Base-by-base conservation (phyloP, 1,284 basidiomycete species). In the Rhodotorula sp. region DNA sequence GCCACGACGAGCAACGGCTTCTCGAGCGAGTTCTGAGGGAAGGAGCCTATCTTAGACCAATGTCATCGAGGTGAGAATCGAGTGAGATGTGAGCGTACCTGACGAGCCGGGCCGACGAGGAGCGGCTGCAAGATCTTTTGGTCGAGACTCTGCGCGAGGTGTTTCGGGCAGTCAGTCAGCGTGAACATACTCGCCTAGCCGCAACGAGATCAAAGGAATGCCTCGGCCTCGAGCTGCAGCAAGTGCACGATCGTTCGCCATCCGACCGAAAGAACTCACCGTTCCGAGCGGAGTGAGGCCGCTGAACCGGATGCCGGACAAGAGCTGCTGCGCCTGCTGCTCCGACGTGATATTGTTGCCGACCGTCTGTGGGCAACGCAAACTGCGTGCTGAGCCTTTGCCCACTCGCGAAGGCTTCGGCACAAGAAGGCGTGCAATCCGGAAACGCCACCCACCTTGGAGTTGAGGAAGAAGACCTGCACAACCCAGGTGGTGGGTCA, bases 1-100 rank as follows among this genome's bases (percentile, higher is more conserved):
- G 77, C 75, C 67, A 84, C 80, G 74, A 83, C 78, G 45, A 84
- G 72, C 26, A 84, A 77, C 15, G 83, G 83, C 77, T 84, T 84
- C 72, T 82, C 78, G 12, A 84, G 77, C 49, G 49, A 21, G 48
- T 45, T 34, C 47, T 47, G 28, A 8, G 26, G 38, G 23, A 6
- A 15, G 14, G 3, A 58, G 8, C 26, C 12, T 43, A 12, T 43
- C 21, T 10, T 26, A 47, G 45, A 15, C 2, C 19, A 6, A 8
- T 18, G 21, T 10, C 28, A 31, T 21, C 49, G 16, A 4, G 12
- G 8, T 23, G 21, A 19, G 4, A 26, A n/a, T 15, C 5, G 23
- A n/a, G 5, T 6, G 23, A 6, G 5, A 7, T 12, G 23, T 5
- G 28, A 18, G 23, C 69, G 62, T 60, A 76, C 76, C 23, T 73